These are phyloP conservation scores for Colletotrichum navitas DNA, from an alignment of 2,329 filamentous ascomycete species.

Conservation along the genomic window DNA sequence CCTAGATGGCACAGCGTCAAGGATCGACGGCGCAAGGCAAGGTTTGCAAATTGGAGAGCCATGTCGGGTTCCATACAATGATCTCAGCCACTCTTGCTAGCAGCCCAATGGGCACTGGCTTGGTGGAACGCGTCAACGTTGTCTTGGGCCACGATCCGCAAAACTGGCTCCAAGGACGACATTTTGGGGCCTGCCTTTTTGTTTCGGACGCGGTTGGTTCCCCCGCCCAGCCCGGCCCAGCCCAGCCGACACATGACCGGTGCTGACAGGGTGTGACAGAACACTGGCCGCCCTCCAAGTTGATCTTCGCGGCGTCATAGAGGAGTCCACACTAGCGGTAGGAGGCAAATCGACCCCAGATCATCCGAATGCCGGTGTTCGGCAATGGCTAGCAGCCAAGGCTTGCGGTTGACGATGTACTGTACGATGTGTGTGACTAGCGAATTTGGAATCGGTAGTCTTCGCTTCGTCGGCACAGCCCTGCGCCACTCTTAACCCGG, in stretches of 20 bases:
- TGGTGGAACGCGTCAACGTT: neutral
- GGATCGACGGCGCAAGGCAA: constrained; percentile 33
- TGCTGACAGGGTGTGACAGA: constrained; percentile 1
- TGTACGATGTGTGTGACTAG: neutral
- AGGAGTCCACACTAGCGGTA: neutral
- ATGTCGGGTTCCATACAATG: constrained; percentile 35
- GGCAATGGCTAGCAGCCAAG: constrained; percentile 21
- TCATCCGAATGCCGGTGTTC: constrained; percentile 13
- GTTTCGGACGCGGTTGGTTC: constrained; percentile 26
- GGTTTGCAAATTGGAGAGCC: constrained; percentile 7
- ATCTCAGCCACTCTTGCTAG: constrained; percentile 26
- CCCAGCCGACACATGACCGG: constrained; percentile 8
- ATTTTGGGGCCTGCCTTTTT: neutral
- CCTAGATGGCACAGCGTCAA: constrained; percentile 34
- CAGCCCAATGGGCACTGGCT: constrained; percentile 18
- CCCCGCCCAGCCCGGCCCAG: constrained; percentile 17
- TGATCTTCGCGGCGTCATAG: constrained; percentile 8
- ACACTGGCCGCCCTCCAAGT: constrained; percentile 4
- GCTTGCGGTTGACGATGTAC: constrained; percentile 6
- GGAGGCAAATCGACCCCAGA: neutral
- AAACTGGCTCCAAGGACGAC: neutral
- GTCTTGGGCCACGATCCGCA: neutral
- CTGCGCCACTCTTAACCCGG: neutral
- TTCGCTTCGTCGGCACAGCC: constrained; percentile 8
- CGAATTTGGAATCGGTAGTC: constrained; percentile 13